phyloP scores from a whole-genome alignment of 192 early-diverging fungal genomes.

The Coemansia biformis region DNA sequence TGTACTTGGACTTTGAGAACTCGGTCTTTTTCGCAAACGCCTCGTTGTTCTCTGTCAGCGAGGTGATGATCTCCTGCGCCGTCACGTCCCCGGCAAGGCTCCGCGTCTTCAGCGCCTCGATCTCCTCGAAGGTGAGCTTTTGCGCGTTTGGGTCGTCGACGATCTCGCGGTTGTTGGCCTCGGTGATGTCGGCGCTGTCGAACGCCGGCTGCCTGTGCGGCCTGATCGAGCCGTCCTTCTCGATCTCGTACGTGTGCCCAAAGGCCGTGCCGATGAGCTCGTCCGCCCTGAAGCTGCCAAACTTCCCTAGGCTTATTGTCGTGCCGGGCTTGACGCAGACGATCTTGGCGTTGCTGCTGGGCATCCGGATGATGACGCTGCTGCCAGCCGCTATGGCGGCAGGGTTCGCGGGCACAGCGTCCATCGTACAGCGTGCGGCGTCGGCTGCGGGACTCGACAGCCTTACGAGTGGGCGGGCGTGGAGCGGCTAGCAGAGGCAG shows the following conservation, averaged over 20 bases:
- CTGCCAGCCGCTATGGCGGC: constrained; percentile 54
- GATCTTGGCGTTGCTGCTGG: constrained; percentile 78
- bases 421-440: constrained; percentile 11
- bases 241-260: constrained; percentile 80
- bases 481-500: too few relatives aligned
- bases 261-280: constrained; percentile 78
- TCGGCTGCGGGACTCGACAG: too few relatives aligned
- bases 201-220: constrained; percentile 34
- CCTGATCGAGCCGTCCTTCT: constrained; percentile 51
- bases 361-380: constrained; percentile 73
- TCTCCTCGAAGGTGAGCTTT: constrained; percentile 74
- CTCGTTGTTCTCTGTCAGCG: constrained; percentile 73
- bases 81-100: constrained; percentile 63
- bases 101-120: constrained; percentile 74
- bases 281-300: constrained; percentile 76
- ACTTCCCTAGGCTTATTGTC: constrained; percentile 79
- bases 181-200: constrained; percentile 61
- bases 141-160: constrained; percentile 69
- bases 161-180: constrained; percentile 78
- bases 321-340: constrained; percentile 60
- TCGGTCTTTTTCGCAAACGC: constrained; percentile 91
- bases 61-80: constrained; percentile 71
- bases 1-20: constrained; percentile 93
- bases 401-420: constrained; percentile 21
- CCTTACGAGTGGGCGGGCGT: too few relatives aligned